A percentile compares a stretch with the other conserved stretches of the same genome.
phyloP scores from a whole-genome alignment of 2,329 filamentous ascomycete species.

The Aspergillus alliaceus region DNA sequence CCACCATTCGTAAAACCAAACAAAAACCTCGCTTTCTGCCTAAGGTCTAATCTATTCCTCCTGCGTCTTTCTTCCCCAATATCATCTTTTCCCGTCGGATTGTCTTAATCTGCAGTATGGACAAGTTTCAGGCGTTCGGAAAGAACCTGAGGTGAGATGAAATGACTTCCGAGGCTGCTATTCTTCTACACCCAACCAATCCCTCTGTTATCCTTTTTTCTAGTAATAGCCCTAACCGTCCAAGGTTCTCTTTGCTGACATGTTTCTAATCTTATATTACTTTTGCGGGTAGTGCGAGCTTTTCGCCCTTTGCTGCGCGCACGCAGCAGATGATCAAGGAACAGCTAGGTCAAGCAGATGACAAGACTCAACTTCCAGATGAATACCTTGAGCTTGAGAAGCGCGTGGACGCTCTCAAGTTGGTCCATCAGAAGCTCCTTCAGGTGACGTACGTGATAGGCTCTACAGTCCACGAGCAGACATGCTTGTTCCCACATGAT shows the following conservation, averaged over 20 bases:
- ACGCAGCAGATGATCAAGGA: slow-evolving; percentile 98
- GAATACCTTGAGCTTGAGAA: slow-evolving; percentile 99
- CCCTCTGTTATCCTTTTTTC: slow-evolving; percentile 6
- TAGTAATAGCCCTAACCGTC: not conserved
- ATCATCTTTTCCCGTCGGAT: slow-evolving; percentile 3
- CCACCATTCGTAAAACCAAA: not conserved
- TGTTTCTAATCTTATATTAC: slow-evolving; percentile 40
- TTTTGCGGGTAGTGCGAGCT: slow-evolving; percentile 66
- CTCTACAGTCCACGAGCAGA: not conserved
- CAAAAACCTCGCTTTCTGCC: not conserved
- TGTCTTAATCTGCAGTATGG: slow-evolving; percentile 50
- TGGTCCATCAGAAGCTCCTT: slow-evolving; percentile 95
- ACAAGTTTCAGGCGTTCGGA: slow-evolving; percentile 68
- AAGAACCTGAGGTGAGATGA: slow-evolving; percentile 66
- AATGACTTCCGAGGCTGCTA: slow-evolving; percentile 13
- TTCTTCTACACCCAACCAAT: not conserved
- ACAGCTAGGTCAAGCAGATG: slow-evolving; percentile 89
- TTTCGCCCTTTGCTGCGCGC: slow-evolving; percentile 89
- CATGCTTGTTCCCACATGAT: not conserved
- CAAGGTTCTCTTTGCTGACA: slow-evolving; percentile 33
- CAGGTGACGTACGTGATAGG: slow-evolving; percentile 76
- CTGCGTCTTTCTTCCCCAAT: not conserved
- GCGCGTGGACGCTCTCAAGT: slow-evolving; percentile 94
- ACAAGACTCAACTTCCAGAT: slow-evolving; percentile 95
- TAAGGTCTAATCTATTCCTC: not conserved